A percentile compares a stretch with the other conserved stretches of the same genome.
phyloP scores from a whole-genome alignment of 2,329 filamentous ascomycete species.

The Alternaria triticimaculans region DNA sequence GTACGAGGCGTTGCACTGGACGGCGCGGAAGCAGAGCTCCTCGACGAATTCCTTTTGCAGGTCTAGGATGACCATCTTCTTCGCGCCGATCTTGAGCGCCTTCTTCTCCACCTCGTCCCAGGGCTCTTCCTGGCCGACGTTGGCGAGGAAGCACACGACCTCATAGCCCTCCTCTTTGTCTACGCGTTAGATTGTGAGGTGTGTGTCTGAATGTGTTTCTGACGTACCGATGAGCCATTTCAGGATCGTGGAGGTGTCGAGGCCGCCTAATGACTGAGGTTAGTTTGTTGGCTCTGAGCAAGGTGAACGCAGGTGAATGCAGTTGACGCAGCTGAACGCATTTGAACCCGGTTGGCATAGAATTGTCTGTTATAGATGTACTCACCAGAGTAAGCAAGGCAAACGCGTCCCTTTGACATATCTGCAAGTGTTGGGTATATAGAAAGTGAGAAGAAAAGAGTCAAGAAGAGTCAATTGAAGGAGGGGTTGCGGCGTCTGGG shows the following conservation, averaged over 20 bases:
- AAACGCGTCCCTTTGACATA: constrained; percentile 55
- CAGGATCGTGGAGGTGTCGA: constrained; percentile 63
- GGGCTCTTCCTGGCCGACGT: constrained; percentile 67
- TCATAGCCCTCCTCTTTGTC: constrained; percentile 61
- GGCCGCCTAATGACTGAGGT: constrained; percentile 54
- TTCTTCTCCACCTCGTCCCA: constrained; percentile 69
- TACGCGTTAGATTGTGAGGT: constrained; percentile 11
- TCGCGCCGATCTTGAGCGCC: constrained; percentile 72
- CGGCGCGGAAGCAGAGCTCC: constrained; percentile 78
- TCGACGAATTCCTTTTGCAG: constrained; percentile 79
- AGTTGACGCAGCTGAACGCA: too few relatives aligned
- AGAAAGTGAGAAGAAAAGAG: constrained; percentile 1
- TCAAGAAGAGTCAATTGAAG: constrained; percentile 1
- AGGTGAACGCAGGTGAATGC: not conserved
- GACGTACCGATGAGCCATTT: constrained; percentile 46
- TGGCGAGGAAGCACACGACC: constrained; percentile 66
- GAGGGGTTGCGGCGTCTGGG: constrained; percentile 25
- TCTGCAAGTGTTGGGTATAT: constrained; percentile 16
- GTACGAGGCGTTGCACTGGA: constrained; percentile 70
- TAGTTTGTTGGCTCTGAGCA: constrained; percentile 19
- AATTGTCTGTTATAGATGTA: not conserved
- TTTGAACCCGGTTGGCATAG: not conserved
- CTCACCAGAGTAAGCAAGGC: constrained; percentile 57
- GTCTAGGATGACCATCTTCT: constrained; percentile 68
- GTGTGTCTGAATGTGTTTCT: not conserved